Conservation (phyloP, 305 asterid species). For the Fraxinus paxiana region DNA sequence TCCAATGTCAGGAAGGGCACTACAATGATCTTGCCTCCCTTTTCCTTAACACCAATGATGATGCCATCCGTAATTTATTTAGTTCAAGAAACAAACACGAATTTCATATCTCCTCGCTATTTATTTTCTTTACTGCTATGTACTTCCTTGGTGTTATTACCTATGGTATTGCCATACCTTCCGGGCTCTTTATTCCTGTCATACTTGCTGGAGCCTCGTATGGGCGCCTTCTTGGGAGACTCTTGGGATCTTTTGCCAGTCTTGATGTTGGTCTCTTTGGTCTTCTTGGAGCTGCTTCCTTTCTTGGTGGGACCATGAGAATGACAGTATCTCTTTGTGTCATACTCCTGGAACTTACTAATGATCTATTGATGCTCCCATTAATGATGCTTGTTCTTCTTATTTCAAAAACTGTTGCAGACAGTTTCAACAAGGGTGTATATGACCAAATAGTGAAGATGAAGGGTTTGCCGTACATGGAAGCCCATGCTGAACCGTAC, state of each 20-base stretch:
- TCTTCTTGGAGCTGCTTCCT: constrained; percentile 90
- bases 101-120: constrained; percentile 56
- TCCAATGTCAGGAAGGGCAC: constrained; percentile 68
- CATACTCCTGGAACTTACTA: constrained; percentile 81
- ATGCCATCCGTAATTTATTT: constrained; percentile 83
- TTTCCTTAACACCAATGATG: constrained; percentile 81
- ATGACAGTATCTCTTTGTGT: constrained; percentile 95
- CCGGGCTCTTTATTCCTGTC: constrained; percentile 96
- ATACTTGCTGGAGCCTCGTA: constrained; percentile 93
- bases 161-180: constrained; percentile 90
- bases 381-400: constrained; percentile 86
- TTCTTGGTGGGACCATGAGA: constrained; percentile 97
- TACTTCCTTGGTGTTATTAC: constrained; percentile 86
- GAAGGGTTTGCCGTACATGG: constrained; percentile 96
- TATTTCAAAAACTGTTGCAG: constrained; percentile 87
- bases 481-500: constrained; percentile 89
- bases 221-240: constrained; percentile 74
- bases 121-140: constrained; percentile 54
- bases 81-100: constrained; percentile 46
- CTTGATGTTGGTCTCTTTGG: constrained; percentile 76
- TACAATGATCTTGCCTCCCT: constrained; percentile 92
- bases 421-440: constrained; percentile 72
- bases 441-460: constrained; percentile 87
- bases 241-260: constrained; percentile 50
- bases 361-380: constrained; percentile 83